Percentiles rank a stretch among this genome's conserved stretches.
These are phyloP conservation scores for Plasmodium adleri DNA, from an alignment of 169 alveolate species.

Conservation along the genomic window DNA sequence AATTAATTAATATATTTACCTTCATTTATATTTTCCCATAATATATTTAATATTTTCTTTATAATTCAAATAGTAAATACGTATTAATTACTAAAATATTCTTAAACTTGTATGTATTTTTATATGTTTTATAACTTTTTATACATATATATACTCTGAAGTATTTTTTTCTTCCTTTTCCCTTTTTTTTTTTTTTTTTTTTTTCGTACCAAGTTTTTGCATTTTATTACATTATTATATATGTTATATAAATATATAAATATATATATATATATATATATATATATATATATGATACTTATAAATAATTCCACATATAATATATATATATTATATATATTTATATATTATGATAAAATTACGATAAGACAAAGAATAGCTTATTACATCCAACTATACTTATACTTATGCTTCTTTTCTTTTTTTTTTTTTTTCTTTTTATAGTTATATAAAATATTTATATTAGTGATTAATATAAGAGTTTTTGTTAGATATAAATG, in stretches of 20 bases:
- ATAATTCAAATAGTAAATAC: not conserved
- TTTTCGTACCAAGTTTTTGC: too few relatives aligned
- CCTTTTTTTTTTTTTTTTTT: too few relatives aligned
- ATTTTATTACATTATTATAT: not conserved
- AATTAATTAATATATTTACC: not conserved
- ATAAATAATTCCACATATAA: not conserved
- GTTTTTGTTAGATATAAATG: too few relatives aligned
- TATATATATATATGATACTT: not conserved
- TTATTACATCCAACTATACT: not conserved
- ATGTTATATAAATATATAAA: conserved; percentile 2
- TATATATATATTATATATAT: not conserved
- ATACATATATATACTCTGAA: not conserved
- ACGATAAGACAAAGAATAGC: conserved; percentile 29
- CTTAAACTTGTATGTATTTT: conserved; percentile 1
- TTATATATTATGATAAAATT: not conserved
- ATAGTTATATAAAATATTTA: too few relatives aligned
- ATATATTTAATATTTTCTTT: not conserved
- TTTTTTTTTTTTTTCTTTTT: too few relatives aligned
- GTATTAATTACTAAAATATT: not conserved
- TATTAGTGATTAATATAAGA: too few relatives aligned
- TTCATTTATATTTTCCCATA: not conserved
- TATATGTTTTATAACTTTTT: not conserved
- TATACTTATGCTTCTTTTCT: too few relatives aligned
- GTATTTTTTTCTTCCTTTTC: too few relatives aligned
- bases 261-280: not conserved